Evolutionary conservation across 805 yeast genomes (phyloP), one percentile per base, ranked within the genome.

Genomic region (Cyberlindnera xishuangbannaensis): DNA sequence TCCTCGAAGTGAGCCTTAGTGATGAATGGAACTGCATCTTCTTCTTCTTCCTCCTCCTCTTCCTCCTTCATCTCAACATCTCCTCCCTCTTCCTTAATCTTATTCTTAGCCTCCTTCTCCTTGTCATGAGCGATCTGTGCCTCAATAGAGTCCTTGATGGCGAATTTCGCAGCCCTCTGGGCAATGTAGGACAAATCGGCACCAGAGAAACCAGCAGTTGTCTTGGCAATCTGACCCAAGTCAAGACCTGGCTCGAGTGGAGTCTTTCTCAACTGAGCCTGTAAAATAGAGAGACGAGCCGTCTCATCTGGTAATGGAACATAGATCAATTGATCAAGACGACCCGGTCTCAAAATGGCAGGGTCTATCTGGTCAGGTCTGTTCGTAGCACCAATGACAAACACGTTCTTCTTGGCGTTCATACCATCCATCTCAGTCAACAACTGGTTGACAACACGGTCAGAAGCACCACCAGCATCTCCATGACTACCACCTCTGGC

Each of bases 361-460:
- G 98, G 97, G 59, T 92, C 99, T 50, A 92, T 92, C 69, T 92
- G 97, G 63, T 94, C 99, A 25, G 99, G 99, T 71, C 99, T 80
- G 67, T 92, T 92, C 37, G 99, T 92, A 26, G 99, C 99, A 67
- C 98, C 99, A 66, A 92, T 86, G 37, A 92, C 97, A 57, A 92
- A 92, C 23, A 92, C 98, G 57, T 92, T 92, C 79, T 92, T 92
- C 72, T 92, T 92, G 44, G 97, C 95, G 59, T 92, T 92, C 98
- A 92, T 92, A 77, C 99, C 99, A 65, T 92, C 99, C 98, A 92
- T 92, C 68, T 88, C 95, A 7, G 97, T 87, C 60, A 88, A 74
- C 58, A 88, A 74, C 67, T 88, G 97, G 65, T 90, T 88, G 33
- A 88, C 97, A 43, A 88, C 96, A 63, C 95, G 79, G 66, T 88